These are phyloP conservation scores for Thamnidium elegans DNA, from an alignment of 192 early-diverging fungal genomes.

Conservation along the genomic window DNA sequence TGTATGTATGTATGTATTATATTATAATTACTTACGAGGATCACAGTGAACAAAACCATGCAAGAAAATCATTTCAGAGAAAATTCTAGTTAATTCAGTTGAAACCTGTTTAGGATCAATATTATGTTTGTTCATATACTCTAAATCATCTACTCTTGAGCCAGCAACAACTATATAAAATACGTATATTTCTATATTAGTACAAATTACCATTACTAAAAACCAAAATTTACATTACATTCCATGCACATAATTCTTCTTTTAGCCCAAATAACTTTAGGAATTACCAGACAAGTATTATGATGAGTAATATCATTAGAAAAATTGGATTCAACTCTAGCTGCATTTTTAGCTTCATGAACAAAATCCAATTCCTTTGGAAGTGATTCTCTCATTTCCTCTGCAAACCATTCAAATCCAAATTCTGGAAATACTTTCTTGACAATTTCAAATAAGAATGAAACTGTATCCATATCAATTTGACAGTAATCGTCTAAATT, in stretches of 20 bases:
- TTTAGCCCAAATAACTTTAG: slow-evolving; percentile 73
- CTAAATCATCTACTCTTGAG: slow-evolving; percentile 72
- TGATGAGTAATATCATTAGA: slow-evolving; percentile 29
- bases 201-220: background rate
- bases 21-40: slow-evolving; percentile 52
- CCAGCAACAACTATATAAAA: slow-evolving; percentile 49
- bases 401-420: slow-evolving; percentile 84
- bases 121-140: slow-evolving; percentile 60
- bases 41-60: slow-evolving; percentile 89
- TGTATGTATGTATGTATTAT: background rate
- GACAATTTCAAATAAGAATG: slow-evolving; percentile 54
- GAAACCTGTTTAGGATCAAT: slow-evolving; percentile 77
- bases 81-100: slow-evolving; percentile 67
- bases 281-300: slow-evolving; percentile 60
- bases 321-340: slow-evolving; percentile 58
- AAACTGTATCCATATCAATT: slow-evolving; percentile 71
- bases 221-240: slow-evolving; percentile 42
- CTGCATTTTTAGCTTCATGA: slow-evolving; percentile 76
- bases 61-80: slow-evolving; percentile 91
- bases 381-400: slow-evolving; percentile 80
- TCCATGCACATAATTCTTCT: slow-evolving; percentile 87
- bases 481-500: slow-evolving; percentile 62
- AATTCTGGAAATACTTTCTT: slow-evolving; percentile 82
- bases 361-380: slow-evolving; percentile 87
- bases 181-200: background rate